A percentile compares a stretch with the other conserved stretches of the same genome.
Evolutionary conservation across 176 grass and related monocot genomes (phyloP).

Genomic region (Puccinellia tenuiflora): DNA sequence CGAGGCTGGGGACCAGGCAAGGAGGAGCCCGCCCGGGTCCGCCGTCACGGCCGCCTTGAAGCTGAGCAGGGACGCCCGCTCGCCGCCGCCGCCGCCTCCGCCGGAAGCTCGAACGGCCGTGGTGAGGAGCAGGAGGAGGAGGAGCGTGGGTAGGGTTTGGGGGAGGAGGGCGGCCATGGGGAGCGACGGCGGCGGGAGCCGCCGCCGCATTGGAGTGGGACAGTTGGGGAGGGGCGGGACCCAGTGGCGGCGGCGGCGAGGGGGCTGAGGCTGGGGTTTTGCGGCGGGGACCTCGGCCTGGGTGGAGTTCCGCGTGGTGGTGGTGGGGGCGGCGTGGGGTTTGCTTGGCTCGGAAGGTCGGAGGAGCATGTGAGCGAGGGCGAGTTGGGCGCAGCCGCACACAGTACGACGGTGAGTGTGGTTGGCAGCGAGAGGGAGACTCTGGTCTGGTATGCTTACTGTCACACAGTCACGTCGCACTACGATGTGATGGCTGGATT

Average conservation of each 20-base stretch:
- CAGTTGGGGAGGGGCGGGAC: constrained; percentile 5
- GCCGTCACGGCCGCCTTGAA: constrained; percentile 58
- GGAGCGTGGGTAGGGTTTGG: not conserved
- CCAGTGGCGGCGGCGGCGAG: constrained; percentile 9
- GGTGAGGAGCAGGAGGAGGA: constrained; percentile 11
- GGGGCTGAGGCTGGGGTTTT: constrained; percentile 15
- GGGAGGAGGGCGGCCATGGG: not conserved
- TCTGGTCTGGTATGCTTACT: not conserved
- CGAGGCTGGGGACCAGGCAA: constrained; percentile 36
- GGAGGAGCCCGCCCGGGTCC: constrained; percentile 49
- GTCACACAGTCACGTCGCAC: constrained; percentile 2
- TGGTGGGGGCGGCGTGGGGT: not conserved
- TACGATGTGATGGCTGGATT: not conserved
- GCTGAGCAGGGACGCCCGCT: constrained; percentile 40
- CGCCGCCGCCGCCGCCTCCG: constrained; percentile 24
- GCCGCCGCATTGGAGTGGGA: constrained; percentile 38
- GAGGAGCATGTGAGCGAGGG: constrained; percentile 26
- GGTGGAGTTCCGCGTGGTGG: constrained; percentile 25
- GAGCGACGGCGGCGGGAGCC: constrained; percentile 35
- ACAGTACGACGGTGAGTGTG: not conserved
- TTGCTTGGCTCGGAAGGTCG: constrained; percentile 35
- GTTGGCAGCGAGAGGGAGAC: constrained; percentile 8
- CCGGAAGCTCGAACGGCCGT: not conserved
- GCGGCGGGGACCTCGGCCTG: constrained; percentile 29
- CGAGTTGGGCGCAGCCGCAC: constrained; percentile 4